phyloP scores from a whole-genome alignment of 805 yeast genomes.

The Wickerhamomyces strasburgensis region DNA sequence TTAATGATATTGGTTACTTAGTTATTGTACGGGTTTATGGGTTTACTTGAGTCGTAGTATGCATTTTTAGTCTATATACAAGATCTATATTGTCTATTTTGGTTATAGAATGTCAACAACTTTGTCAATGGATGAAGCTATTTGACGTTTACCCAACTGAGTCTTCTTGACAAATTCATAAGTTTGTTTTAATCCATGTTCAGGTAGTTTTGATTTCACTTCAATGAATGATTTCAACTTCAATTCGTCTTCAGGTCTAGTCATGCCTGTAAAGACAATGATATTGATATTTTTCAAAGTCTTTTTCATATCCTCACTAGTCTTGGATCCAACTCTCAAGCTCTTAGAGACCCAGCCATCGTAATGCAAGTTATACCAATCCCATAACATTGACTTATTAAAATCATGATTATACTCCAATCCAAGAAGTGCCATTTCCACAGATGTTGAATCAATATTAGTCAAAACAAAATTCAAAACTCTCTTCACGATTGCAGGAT shows the following conservation, averaged over 20 bases:
- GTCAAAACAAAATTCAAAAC: conserved; percentile 52
- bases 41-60: no score
- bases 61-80: neutral
- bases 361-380: conserved; percentile 53
- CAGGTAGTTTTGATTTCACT: conserved; percentile 32
- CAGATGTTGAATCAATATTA: conserved; percentile 49
- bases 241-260: conserved; percentile 23
- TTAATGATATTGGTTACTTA: neutral
- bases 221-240: conserved; percentile 28
- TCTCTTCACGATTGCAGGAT: conserved; percentile 43
- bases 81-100: no score
- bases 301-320: conserved; percentile 40
- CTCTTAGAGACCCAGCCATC: conserved; percentile 48
- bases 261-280: conserved; percentile 33
- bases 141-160: conserved; percentile 13
- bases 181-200: conserved; percentile 32
- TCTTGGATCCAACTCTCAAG: conserved; percentile 39
- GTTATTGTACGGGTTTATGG: no score
- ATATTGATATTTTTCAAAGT: conserved; percentile 37
- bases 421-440: conserved; percentile 58
- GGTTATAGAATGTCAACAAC: conserved; percentile 7
- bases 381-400: conserved; percentile 38
- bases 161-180: conserved; percentile 8
- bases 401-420: conserved; percentile 34
- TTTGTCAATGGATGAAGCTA: conserved; percentile 10